Evolutionary conservation across 768 basidiomycete species (phyloP).

Genomic region (Lactifluus volemus): DNA sequence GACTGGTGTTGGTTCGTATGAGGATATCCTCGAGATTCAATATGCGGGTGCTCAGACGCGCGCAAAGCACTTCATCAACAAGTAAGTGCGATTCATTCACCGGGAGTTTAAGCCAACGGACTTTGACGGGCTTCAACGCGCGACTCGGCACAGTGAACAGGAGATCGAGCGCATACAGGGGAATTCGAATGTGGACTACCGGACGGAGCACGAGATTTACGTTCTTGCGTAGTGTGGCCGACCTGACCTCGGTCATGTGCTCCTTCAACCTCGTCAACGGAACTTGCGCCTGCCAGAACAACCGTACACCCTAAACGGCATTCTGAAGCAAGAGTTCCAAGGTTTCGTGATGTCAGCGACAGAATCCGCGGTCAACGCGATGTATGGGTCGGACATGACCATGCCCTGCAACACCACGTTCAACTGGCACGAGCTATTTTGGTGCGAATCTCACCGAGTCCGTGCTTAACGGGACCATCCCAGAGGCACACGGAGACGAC

Average conservation of each 20-base stretch:
- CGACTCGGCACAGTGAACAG: constrained; percentile 43
- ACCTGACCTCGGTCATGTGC: constrained; percentile 71
- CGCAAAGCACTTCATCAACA: constrained; percentile 79
- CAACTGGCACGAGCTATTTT: constrained; percentile 41
- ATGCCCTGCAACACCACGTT: constrained; percentile 55
- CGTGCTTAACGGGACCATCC: constrained; percentile 66
- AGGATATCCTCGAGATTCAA: constrained; percentile 84
- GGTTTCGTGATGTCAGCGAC: constrained; percentile 69
- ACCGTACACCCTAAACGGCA: constrained; percentile 59
- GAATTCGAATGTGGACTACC: constrained; percentile 68
- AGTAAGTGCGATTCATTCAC: constrained; percentile 34
- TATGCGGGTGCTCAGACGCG: constrained; percentile 71
- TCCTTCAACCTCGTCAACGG: constrained; percentile 64
- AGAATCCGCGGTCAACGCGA: constrained; percentile 49
- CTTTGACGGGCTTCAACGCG: background rate
- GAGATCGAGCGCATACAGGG: constrained; percentile 48
- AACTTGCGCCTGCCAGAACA: constrained; percentile 69
- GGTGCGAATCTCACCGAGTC: constrained; percentile 56
- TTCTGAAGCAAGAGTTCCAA: constrained; percentile 74
- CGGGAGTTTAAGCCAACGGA: background rate
- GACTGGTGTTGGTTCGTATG: constrained; percentile 65
- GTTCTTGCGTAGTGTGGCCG: constrained; percentile 69
- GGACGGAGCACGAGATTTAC: constrained; percentile 72
- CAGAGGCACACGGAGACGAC: constrained; percentile 57
- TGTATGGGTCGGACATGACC: constrained; percentile 54